Evolutionary conservation across 371 early-diverging fungal species (phyloP).

Genomic region (Mortierella sp.): DNA sequence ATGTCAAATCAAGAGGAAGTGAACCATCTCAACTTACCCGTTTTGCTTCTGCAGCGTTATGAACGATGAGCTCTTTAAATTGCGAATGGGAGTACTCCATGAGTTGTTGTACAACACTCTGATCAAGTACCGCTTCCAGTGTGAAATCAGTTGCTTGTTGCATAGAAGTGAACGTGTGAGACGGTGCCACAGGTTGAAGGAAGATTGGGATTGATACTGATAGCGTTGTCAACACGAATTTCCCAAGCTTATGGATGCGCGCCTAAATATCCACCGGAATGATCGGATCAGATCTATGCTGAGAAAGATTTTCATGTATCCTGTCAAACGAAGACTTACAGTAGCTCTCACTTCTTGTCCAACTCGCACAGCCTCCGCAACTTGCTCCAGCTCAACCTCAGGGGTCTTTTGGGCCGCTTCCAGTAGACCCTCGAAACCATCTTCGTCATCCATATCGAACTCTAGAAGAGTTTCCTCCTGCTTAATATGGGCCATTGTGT

Average conservation of each 20-base stretch:
- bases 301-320: too few relatives aligned
- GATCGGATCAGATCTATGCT: too few relatives aligned
- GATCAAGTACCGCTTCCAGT: constrained; percentile 35
- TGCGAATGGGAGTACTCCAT: constrained; percentile 13
- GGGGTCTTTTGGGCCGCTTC: constrained; percentile 9
- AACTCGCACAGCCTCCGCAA: constrained; percentile 4
- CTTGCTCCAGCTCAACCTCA: constrained; percentile 26
- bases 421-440: constrained; percentile 24
- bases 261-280: too few relatives aligned
- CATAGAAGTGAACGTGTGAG: not conserved
- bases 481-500: constrained; percentile 7
- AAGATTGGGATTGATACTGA: constrained; percentile 34
- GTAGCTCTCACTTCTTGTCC: constrained; percentile 33
- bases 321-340: constrained; percentile 5
- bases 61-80: constrained; percentile 22
- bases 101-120: constrained; percentile 16
- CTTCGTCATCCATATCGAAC: constrained; percentile 47
- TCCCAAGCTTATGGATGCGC: constrained; percentile 38
- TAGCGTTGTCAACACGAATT: constrained; percentile 39
- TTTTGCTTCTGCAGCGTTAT: constrained; percentile 24
- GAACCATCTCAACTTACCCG: constrained; percentile 15
- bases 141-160: not conserved
- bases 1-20: too few relatives aligned
- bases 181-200: constrained; percentile 10
- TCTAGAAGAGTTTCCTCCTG: constrained; percentile 35